phyloP scores from a whole-genome alignment of 495 filamentous ascomycete genomes.

The Friedmanniomyces simplex region DNA sequence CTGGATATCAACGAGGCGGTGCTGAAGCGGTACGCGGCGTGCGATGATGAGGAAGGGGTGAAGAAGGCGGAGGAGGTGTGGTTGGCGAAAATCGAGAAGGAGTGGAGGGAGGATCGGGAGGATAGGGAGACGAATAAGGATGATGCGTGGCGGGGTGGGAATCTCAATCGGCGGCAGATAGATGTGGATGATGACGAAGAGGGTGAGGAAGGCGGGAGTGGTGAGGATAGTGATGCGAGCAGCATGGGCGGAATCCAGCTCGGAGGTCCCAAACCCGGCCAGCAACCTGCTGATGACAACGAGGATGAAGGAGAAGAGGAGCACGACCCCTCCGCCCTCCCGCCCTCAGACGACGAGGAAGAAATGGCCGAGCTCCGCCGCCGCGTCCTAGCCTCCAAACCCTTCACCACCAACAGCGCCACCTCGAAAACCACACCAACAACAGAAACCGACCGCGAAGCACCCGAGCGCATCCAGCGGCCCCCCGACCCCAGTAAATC shows the following conservation, averaged over 20 bases:
- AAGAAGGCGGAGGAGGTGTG: slow-evolving; percentile 76
- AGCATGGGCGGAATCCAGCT: slow-evolving; percentile 46
- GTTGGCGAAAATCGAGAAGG: slow-evolving; percentile 79
- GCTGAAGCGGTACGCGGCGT: slow-evolving; percentile 75
- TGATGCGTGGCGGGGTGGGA: slow-evolving; percentile 71
- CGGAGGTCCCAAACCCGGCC: slow-evolving; percentile 30
- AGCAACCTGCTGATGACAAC: slow-evolving; percentile 35
- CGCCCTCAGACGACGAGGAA: slow-evolving; percentile 69
- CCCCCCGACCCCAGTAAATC: slow-evolving; percentile 23
- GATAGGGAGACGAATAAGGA: slow-evolving; percentile 44
- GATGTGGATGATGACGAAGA: slow-evolving; percentile 46
- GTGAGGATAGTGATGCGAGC: slow-evolving; percentile 22
- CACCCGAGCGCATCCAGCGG: slow-evolving; percentile 35
- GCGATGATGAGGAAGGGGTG: slow-evolving; percentile 73
- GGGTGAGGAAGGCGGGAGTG: slow-evolving; percentile 43
- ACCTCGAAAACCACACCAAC: slow-evolving; percentile 43
- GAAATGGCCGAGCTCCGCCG: slow-evolving; percentile 87
- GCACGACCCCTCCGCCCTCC: slow-evolving; percentile 60
- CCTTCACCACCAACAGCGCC: slow-evolving; percentile 59
- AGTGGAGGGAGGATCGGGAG: slow-evolving; percentile 72
- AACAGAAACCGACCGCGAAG: slow-evolving; percentile 1
- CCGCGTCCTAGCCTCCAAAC: slow-evolving; percentile 73
- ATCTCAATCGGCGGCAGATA: slow-evolving; percentile 57
- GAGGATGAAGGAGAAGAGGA: slow-evolving; percentile 40
- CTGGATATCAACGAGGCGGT: slow-evolving; percentile 76